Evolutionary conservation across 202 grass and related monocot species (phyloP).

Genomic region (Setaria viridis): DNA sequence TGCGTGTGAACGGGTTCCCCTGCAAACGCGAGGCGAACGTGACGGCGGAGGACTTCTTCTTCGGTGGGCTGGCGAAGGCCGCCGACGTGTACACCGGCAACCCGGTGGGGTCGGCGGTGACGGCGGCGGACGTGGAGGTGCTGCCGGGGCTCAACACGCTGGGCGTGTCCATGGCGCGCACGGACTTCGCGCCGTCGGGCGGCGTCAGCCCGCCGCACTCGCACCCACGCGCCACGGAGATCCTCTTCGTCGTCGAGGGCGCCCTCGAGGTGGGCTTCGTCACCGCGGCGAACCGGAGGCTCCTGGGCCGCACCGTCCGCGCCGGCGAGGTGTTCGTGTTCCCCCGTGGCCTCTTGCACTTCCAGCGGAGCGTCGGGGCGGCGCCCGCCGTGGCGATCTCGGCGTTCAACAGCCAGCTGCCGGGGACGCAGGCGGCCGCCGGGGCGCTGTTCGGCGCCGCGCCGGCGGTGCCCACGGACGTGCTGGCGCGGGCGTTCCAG

Average conservation of each 20-base stretch:
- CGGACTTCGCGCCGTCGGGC: conserved; percentile 73
- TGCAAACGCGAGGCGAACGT: conserved; percentile 59
- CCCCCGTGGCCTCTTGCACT: conserved; percentile 68
- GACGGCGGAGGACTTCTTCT: conserved; percentile 73
- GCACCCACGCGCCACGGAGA: too few species aligned
- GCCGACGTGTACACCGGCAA: conserved; percentile 43
- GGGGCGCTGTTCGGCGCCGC: background rate
- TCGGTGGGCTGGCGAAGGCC: conserved; percentile 26
- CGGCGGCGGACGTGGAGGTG: conserved; percentile 46
- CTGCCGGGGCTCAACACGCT: conserved; percentile 71
- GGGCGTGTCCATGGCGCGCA: conserved; percentile 64
- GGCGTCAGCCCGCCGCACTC: background rate
- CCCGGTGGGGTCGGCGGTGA: conserved; percentile 56
- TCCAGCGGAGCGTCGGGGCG: conserved; percentile 60
- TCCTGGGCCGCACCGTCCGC: conserved; percentile 38
- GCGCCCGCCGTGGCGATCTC: conserved; percentile 44
- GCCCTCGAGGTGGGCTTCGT: conserved; percentile 72
- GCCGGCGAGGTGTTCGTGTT: conserved; percentile 72
- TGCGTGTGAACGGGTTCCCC: conserved; percentile 61
- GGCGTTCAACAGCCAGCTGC: conserved; percentile 75
- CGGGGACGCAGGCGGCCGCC: conserved; percentile 47
- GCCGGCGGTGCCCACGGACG: background rate
- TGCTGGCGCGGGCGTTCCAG: conserved; percentile 65
- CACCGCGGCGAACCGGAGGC: conserved; percentile 34
- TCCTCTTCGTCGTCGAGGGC: too few species aligned